phyloP scores from a whole-genome alignment of 2,329 filamentous ascomycete genomes.

The Trichoderma sp. region DNA sequence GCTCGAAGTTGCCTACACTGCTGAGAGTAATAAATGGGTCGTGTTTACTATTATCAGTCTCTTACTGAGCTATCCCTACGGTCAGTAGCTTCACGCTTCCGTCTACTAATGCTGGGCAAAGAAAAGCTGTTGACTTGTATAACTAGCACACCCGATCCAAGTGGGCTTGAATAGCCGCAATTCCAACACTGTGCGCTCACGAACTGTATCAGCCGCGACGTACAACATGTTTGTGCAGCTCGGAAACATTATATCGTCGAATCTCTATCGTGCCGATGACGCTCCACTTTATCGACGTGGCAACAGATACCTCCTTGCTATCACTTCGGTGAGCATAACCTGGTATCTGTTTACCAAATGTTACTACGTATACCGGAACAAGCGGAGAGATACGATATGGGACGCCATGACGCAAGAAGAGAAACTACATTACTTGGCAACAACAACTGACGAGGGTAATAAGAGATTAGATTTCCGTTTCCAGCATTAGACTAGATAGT shows the following conservation, averaged over 20 bases:
- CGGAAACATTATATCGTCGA: conserved; percentile 45
- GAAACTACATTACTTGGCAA: conserved; percentile 50
- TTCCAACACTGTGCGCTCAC: conserved; percentile 61
- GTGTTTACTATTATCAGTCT: conserved; percentile 39
- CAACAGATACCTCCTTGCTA: conserved; percentile 51
- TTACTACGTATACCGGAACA: conserved; percentile 52
- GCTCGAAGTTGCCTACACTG: conserved; percentile 39
- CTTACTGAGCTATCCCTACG: conserved; percentile 45
- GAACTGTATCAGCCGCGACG: conserved; percentile 61
- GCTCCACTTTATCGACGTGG: conserved; percentile 53
- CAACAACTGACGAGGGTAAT: conserved; percentile 54
- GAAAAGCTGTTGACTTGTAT: conserved; percentile 31
- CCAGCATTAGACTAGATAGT: conserved; percentile 40
- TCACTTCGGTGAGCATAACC: conserved; percentile 50
- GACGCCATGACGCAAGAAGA: conserved; percentile 47
- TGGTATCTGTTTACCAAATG: conserved; percentile 48
- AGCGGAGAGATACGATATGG: conserved; percentile 46
- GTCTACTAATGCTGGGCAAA: background rate
- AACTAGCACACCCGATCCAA: conserved; percentile 39
- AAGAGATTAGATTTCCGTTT: conserved; percentile 59
- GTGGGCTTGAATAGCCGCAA: conserved; percentile 64
- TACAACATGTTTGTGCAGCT: conserved; percentile 60
- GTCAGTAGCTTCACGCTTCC: conserved; percentile 29
- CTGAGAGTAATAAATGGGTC: conserved; percentile 35
- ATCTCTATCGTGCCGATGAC: conserved; percentile 52